These are phyloP conservation scores for Picea sitchensis DNA, from an alignment of 75 land plant species.

Conservation along the genomic window DNA sequence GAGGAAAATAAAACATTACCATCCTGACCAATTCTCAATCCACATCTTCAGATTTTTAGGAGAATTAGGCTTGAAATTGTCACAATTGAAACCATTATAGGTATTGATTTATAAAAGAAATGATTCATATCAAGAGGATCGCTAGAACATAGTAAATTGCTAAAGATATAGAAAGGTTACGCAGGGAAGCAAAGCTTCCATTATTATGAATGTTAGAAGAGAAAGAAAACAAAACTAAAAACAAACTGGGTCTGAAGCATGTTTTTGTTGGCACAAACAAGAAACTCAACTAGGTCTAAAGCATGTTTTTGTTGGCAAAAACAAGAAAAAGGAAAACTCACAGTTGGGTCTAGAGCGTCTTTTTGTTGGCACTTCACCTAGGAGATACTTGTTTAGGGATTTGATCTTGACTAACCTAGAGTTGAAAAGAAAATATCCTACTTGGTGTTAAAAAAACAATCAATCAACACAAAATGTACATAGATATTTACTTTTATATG, in stretches of 20 bases:
- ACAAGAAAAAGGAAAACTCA: background rate
- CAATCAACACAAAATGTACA: too few species aligned
- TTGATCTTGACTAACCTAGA: too few species aligned
- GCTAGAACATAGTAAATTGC: background rate
- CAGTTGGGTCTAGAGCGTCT: slow-evolving; percentile 64
- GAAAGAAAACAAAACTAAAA: too few species aligned
- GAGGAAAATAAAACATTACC: slow-evolving; percentile 31
- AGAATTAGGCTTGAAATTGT: slow-evolving; percentile 46
- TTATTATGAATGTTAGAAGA: too few species aligned
- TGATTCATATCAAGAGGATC: background rate
- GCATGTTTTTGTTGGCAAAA: slow-evolving; percentile 73
- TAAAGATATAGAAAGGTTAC: too few species aligned
- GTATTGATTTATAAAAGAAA: slow-evolving; percentile 40
- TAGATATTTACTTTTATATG: too few species aligned
- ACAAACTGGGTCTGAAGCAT: too few species aligned
- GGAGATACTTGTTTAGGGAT: slow-evolving; percentile 26
- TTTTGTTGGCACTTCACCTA: slow-evolving; percentile 55
- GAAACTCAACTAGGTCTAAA: slow-evolving; percentile 39
- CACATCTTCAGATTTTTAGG: slow-evolving; percentile 65
- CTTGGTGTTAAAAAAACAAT: too few species aligned
- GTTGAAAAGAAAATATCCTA: too few species aligned
- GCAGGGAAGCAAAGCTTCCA: too few species aligned
- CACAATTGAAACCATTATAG: slow-evolving; percentile 74
- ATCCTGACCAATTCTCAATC: slow-evolving; percentile 93
- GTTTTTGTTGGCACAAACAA: too few species aligned